Base-by-base conservation (phyloP, 192 early-diverging fungal genomes). In the Gorgonomyces haynaldii region DNA sequence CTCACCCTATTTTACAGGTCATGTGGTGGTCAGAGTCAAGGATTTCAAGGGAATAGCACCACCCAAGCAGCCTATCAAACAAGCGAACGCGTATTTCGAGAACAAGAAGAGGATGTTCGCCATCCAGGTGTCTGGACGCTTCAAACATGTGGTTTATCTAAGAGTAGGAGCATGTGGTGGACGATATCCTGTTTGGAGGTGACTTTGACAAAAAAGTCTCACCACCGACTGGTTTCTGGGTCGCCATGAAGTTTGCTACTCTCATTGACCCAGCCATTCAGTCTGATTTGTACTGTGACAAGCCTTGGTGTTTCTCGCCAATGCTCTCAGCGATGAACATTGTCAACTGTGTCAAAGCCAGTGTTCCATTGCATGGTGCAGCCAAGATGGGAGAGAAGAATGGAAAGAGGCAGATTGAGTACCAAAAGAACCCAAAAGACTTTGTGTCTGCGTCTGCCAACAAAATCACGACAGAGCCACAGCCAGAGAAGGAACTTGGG, bases 251-350 rank as follows among this genome's bases (percentile, higher is more conserved):
- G 50, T 79, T 87, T 38, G 74, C 83, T 16, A 74, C 76, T 42
- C 69, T 72, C 46, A 83, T 87, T 51, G 86, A 89, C 58, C 82
- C 84, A 6, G 82, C 79, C 16, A 59, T 89, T 20, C 55, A 82
- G 50, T 60, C 67, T 4, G 82, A 89, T 50, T 54, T 89, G 13
- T 78, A 79, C 63, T 44, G 58, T 36, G 82, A 84, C 4, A 66
- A 68, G 36, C 86, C 86, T 9, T 84, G 76, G 78, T 75, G 84
- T 0, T 83, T 70, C 54, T 67, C 61, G 26, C 83, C 86, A 15
- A 58, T 81, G 16, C 62, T 87, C 25, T 80, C 73, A 26, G 77
- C 83, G 0, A 83, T 85, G 81, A 87, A 89, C 54, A 63, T 69
- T 23, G 64, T 87, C 21, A 72, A 70, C 53, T 62, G 84, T 1